A percentile compares a stretch with the other conserved stretches of the same genome.
Conservation (phyloP, 164 flowering plant genomes). For the Vitis riparia region DNA sequence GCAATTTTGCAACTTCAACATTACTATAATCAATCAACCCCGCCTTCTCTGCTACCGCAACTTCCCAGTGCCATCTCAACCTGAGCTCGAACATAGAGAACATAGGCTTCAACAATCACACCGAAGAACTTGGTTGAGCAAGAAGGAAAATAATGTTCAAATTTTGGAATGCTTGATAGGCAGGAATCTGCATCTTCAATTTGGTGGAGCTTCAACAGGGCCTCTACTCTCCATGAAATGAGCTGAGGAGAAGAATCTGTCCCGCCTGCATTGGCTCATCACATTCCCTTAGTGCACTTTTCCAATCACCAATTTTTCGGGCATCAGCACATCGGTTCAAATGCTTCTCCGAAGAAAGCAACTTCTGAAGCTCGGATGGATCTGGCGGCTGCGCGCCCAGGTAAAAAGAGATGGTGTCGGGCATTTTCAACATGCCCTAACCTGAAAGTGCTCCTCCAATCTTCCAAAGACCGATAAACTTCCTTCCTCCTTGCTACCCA, state of each 20-base stretch:
- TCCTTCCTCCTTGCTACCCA: too few relatives aligned
- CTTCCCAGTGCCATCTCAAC: conserved; percentile 29
- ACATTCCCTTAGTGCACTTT: conserved; percentile 61
- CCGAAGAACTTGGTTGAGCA: conserved; percentile 47
- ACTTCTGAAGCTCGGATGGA: conserved; percentile 51
- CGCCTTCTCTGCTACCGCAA: conserved; percentile 41
- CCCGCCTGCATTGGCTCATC: conserved; percentile 75
- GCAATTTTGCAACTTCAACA: conserved; percentile 29
- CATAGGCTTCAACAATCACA: conserved; percentile 53
- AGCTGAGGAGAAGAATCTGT: conserved; percentile 87
- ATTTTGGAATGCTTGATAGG: conserved; percentile 39
- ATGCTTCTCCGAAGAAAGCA: conserved; percentile 66
- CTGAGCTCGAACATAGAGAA: conserved; percentile 49
- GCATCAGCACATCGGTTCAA: conserved; percentile 58
- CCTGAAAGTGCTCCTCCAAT: conserved; percentile 27
- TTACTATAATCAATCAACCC: conserved; percentile 30
- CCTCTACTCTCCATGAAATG: conserved; percentile 73
- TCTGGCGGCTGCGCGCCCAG: conserved; percentile 46
- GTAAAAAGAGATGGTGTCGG: conserved; percentile 50
- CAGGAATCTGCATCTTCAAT: conserved; percentile 62
- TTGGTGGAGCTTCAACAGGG: conserved; percentile 76
- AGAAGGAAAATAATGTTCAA: conserved; percentile 34
- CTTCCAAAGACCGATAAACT: too few relatives aligned
- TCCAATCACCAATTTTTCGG: conserved; percentile 78
- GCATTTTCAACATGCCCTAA: conserved; percentile 80